Conservation (phyloP, 306 rosid genomes). For the Cercis canadensis region DNA sequence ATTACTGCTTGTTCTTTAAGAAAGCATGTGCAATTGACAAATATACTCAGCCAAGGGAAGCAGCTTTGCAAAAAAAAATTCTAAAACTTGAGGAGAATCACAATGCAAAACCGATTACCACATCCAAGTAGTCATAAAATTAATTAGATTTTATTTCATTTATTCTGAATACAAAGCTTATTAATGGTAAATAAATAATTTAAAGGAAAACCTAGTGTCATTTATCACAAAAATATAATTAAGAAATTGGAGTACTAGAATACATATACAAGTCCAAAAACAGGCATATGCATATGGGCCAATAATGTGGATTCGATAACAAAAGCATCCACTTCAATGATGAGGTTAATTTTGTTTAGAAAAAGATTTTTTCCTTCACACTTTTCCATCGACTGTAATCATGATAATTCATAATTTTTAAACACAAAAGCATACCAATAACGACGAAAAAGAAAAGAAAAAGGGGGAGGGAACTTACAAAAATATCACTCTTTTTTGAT, state of each 20-base stretch:
- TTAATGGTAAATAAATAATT: background rate
- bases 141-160: background rate
- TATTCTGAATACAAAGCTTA: background rate
- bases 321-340: background rate
- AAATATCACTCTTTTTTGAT: slow-evolving; percentile 51
- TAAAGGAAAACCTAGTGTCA: background rate
- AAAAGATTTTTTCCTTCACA: background rate
- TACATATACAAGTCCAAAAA: background rate
- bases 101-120: background rate
- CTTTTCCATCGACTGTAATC: slow-evolving; percentile 5
- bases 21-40: background rate
- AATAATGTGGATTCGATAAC: background rate
- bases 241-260: background rate
- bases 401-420: background rate
- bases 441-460: background rate
- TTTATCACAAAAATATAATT: background rate
- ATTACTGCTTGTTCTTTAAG: background rate
- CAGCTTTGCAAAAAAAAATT: background rate
- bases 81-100: background rate
- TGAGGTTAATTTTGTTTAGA: background rate
- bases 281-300: background rate
- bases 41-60: background rate
- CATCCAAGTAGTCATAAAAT: background rate
- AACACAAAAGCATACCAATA: slow-evolving; percentile 29
- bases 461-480: slow-evolving; percentile 22